Evolutionary conservation across 225 moss, liverwort and hornwort genomes (phyloP).

Genomic region (Lunularia cruciata): DNA sequence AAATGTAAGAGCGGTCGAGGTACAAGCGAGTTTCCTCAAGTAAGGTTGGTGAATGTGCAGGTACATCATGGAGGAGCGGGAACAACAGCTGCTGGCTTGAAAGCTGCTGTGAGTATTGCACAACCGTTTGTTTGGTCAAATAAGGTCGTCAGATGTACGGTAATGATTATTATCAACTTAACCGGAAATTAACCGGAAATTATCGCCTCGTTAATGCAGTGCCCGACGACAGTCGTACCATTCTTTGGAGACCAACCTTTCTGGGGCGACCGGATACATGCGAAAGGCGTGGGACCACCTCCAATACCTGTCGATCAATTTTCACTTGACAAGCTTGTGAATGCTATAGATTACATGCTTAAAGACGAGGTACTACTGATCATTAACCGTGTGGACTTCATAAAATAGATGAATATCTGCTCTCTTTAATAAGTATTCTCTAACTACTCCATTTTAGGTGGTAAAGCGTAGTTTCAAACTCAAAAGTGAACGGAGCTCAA

Average conservation of each 20-base stretch:
- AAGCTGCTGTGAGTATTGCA: constrained; percentile 61
- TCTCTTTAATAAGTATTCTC: no score
- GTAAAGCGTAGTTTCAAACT: no score
- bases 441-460: no score
- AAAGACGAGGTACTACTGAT: constrained; percentile 83
- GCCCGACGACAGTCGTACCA: constrained; percentile 93
- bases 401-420: no score
- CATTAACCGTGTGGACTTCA: no score
- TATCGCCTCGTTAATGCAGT: constrained; percentile 43
- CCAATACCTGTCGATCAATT: constrained; percentile 75
- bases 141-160: not conserved
- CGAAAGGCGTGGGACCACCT: constrained; percentile 74
- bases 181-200: not conserved
- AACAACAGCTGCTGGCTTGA: constrained; percentile 88
- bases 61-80: constrained; percentile 98
- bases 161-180: no score
- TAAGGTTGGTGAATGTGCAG: constrained; percentile 36
- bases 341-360: constrained; percentile 80
- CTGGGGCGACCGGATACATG: constrained; percentile 84
- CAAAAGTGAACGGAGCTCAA: no score
- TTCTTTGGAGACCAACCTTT: constrained; percentile 97
- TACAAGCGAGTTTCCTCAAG: no score
- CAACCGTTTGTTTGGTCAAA: not conserved
- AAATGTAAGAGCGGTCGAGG: no score
- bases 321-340: constrained; percentile 72